Percentiles rank a stretch among this genome's conserved stretches.
Conservation (phyloP, 192 early-diverging fungal genomes). For the Linnemannia zychae region DNA sequence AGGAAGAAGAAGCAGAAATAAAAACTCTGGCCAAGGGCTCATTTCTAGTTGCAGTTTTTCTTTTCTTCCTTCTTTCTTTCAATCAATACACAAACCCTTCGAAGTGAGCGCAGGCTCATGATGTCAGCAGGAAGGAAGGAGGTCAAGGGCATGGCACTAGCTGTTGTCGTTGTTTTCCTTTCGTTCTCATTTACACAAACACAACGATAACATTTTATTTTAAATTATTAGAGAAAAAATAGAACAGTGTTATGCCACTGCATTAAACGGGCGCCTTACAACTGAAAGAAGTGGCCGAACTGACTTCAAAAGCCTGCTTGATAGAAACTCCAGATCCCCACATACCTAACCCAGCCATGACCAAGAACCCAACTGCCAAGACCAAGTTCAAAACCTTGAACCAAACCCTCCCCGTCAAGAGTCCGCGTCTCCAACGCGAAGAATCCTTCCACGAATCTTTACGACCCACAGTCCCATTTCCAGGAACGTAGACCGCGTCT, state of each 20-base stretch:
- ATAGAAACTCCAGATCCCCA: conserved; percentile 13
- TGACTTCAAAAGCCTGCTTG: conserved; percentile 2
- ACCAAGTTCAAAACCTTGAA: conserved; percentile 32
- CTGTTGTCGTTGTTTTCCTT: too few relatives aligned
- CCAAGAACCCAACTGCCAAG: conserved; percentile 14
- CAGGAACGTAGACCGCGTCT: conserved; percentile 4
- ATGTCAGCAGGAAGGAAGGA: too few relatives aligned
- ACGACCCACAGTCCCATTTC: neutral
- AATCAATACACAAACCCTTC: too few relatives aligned
- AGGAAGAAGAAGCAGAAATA: conserved; percentile 42
- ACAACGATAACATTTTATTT: too few relatives aligned
- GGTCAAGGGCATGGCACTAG: too few relatives aligned
- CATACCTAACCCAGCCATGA: conserved; percentile 25
- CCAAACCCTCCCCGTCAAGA: conserved; percentile 17
- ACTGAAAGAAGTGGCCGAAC: conserved; percentile 17
- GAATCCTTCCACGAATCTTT: neutral
- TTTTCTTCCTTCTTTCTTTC: too few relatives aligned
- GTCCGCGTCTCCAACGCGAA: conserved; percentile 15
- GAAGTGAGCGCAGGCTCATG: too few relatives aligned
- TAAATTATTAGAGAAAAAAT: too few relatives aligned
- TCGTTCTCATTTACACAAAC: too few relatives aligned
- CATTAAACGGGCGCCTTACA: conserved; percentile 20
- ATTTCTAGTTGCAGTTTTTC: neutral
- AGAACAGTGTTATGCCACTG: neutral
- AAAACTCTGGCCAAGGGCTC: conserved; percentile 1